Evolutionary conservation across 1,284 basidiomycete species (phyloP), one percentile per base, ranked within the genome.

Genomic region (Ustanciosporium gigantosporum): DNA sequence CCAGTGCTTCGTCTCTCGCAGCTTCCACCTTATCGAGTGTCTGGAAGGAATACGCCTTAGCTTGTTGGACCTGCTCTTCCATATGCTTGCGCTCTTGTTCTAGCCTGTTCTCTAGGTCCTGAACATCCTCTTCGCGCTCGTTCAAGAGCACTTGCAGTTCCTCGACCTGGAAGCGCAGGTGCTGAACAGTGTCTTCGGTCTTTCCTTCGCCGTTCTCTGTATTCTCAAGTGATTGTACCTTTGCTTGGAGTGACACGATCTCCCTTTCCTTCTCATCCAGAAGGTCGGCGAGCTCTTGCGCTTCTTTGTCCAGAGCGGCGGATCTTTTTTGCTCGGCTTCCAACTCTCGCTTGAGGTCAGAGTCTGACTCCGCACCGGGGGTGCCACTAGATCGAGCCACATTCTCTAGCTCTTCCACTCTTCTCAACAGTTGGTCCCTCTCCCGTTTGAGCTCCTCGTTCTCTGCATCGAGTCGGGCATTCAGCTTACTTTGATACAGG

Each of bases 11-110:
- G 13, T 65, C 61, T 23, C 61, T 36, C 29, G 49, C 51, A 17
- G 38, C 45, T 44, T 65, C 61, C 36, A 65, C 52, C 19, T 50
- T 49, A 31, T 65, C 61, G 23, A 65, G 51, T 16, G 56, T 56
- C 32, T 59, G 41, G 41, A 65, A 51, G 15, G 61, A 65, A 31
- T 51, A 65, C 3, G 61, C 51, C 29, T 65, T 65, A 8, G 61
- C 61, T 17, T 65, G 61, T 27, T 65, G 51, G 4, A 65, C 61
- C 25, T 65, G 61, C 31, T 59, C 48, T 42, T 65, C 56, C 56
- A 65, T 56, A 22, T 56, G 55, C 6, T 5, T 19, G n/a, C 61
- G 40, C 43, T 65, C 56, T 23, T 51, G 39, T 14, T 65, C 51
- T 14, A 65, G 44, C 7, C 51, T 36, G 13, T 36, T 43, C 16